Conservation (phyloP, 345 rosid genomes). For the Syzygium jambos region DNA sequence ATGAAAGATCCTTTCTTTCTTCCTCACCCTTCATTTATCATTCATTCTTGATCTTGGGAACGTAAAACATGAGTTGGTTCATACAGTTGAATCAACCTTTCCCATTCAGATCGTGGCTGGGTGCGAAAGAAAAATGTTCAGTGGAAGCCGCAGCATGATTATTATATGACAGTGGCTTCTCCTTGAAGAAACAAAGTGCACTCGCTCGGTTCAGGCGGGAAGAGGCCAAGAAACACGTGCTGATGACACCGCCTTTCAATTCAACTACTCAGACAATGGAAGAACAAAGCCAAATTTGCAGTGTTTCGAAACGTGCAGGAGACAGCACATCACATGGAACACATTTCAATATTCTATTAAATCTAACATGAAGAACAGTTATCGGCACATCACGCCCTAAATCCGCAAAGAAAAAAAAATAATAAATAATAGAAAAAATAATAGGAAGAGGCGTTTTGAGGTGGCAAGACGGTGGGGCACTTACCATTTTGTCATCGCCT, state of each 20-base stretch:
- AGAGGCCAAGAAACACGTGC: not conserved
- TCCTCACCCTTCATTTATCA: not conserved
- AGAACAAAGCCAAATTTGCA: not conserved
- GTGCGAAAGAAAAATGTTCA: not conserved
- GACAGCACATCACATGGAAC: not conserved
- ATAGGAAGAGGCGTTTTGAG: not conserved
- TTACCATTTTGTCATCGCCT: constrained; percentile 21
- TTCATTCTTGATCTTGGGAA: not conserved
- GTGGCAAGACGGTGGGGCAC: not conserved
- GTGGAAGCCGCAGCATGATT: not conserved
- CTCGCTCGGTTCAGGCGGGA: not conserved
- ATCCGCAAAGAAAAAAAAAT: not conserved
- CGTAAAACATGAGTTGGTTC: not conserved
- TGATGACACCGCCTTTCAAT: not conserved
- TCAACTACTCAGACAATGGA: not conserved
- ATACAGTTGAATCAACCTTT: not conserved
- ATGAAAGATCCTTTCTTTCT: not conserved
- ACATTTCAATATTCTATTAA: not conserved
- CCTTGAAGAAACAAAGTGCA: not conserved
- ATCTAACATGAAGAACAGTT: not conserved
- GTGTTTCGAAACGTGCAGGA: not conserved
- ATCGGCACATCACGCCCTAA: not conserved
- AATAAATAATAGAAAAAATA: not conserved
- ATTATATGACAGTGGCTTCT: not conserved
- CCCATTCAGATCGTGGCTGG: not conserved